Base-by-base conservation (phyloP, 2,329 filamentous ascomycete species). In the Rhinocladiella mackenziei region DNA sequence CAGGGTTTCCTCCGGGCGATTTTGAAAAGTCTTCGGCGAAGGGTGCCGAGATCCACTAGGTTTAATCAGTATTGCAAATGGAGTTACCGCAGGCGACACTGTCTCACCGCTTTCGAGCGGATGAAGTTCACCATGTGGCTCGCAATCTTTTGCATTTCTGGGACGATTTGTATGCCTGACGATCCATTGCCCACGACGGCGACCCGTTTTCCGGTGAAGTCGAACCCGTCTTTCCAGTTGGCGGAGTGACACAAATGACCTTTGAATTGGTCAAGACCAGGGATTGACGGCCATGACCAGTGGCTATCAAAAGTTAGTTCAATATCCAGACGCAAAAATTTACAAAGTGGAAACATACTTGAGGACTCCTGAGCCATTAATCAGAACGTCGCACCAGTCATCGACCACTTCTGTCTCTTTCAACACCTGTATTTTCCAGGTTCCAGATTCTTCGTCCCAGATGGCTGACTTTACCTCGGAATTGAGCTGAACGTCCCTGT, bases 171-270 rank as follows among this genome's bases (percentile, higher is more conserved):
- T 7, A 57, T 55, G 0, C 50, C 57, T 2, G 48, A 54, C 1
- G 56, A 57, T 8, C 57, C 58, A 36, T 53, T 56, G 5, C 58
- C 53, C 25, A 60, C 53, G 13, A 60, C 40, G 2, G 55, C 58
- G 3, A 60, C 51, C 15, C 42, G n/a, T 30, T 60, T 59, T 3
- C 43, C 48, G 2, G 17, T 26, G 33, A 14, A 51, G 49, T 2
- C 26, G n/a, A 23, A 51, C 43, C 31, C 23, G 5, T 43, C 29
- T 19, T 67, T 62, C 67, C 67, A 71, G 35, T 57, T 46, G 1
- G 66, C 65, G 5, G 65, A 66, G 51, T 69, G 67, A 44, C 67
- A 67, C 3, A 68, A 36, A 18, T 51, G 56, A 1, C 66, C 67
- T 34, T 58, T 47, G 45, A 64, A 69, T 0, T 31, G 48, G 20